Evolutionary conservation across 108 stramenopile genomes (phyloP).

Genomic region (Skeletonema menzelii): DNA sequence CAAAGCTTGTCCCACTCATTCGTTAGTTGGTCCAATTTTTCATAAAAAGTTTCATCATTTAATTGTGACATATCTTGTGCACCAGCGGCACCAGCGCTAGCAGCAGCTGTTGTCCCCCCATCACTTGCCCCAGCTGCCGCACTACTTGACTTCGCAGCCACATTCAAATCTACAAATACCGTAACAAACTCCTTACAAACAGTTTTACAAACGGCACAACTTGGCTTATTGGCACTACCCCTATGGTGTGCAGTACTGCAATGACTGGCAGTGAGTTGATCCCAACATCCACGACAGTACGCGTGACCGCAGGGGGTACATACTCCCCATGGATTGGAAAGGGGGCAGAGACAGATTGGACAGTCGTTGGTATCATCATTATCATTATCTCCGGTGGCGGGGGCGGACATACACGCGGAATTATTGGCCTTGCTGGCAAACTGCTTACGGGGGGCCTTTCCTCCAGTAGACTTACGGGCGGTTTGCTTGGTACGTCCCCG

Average conservation of each 20-base stretch:
- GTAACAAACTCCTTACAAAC: conserved; percentile 7
- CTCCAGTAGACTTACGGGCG: too few relatives aligned
- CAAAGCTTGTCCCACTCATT: conserved; percentile 22
- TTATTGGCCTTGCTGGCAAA: too few relatives aligned
- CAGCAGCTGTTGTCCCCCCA: background rate
- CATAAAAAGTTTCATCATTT: background rate
- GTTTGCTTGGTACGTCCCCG: too few relatives aligned
- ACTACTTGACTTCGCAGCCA: background rate
- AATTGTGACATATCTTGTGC: background rate
- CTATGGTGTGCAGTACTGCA: background rate
- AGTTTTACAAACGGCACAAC: conserved; percentile 32
- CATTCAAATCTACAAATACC: conserved; percentile 33
- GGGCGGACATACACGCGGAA: too few relatives aligned
- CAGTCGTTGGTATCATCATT: conserved; percentile 7
- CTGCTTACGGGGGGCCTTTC: too few relatives aligned
- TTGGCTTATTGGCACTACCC: background rate
- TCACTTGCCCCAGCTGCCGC: background rate
- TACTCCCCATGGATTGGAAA: conserved; percentile 18
- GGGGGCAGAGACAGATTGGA: conserved; percentile 29
- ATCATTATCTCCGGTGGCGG: too few relatives aligned
- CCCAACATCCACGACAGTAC: conserved; percentile 25
- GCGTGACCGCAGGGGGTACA: conserved; percentile 15
- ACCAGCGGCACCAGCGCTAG: too few relatives aligned
- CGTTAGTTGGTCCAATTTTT: conserved; percentile 10
- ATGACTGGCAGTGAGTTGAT: conserved; percentile 12